Evolutionary conservation across 129 eudicot genomes (phyloP).

Genomic region (Arctium minus): DNA sequence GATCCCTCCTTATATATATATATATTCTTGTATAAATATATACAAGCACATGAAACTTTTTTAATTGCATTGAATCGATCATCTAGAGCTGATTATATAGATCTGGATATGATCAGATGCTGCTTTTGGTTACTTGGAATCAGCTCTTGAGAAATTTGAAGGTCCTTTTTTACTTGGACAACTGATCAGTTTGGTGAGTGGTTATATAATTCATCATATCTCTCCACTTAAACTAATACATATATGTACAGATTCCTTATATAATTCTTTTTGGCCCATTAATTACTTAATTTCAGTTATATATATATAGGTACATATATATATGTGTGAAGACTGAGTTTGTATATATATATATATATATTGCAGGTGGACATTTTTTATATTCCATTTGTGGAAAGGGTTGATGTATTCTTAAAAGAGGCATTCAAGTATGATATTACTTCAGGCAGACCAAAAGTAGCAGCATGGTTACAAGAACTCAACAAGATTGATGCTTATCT

Average conservation of each 20-base stretch:
- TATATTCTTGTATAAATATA: no score
- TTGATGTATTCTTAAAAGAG: conserved; percentile 44
- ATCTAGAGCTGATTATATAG: background rate
- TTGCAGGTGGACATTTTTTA: conserved; percentile 72
- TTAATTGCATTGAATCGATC: background rate
- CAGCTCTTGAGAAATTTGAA: conserved; percentile 61
- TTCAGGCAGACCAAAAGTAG: conserved; percentile 75
- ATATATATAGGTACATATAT: no score
- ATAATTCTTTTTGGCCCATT: background rate
- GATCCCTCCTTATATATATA: no score
- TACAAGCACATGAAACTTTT: no score
- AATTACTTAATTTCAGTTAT: no score
- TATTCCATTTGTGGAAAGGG: conserved; percentile 75
- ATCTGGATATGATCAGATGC: conserved; percentile 26
- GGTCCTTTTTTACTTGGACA: conserved; percentile 84
- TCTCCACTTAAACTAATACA: no score
- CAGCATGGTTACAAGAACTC: conserved; percentile 76
- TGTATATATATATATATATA: no score
- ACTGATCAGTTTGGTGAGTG: conserved; percentile 43
- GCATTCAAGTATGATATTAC: conserved; percentile 59
- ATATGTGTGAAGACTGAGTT: no score
- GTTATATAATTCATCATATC: background rate
- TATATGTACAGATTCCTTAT: no score
- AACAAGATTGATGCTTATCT: conserved; percentile 77
- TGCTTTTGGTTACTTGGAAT: conserved; percentile 70